Evolutionary conservation across 257 asterid species (phyloP), one percentile per base, ranked within the genome.

Genomic region (Przewalskia tangutica): DNA sequence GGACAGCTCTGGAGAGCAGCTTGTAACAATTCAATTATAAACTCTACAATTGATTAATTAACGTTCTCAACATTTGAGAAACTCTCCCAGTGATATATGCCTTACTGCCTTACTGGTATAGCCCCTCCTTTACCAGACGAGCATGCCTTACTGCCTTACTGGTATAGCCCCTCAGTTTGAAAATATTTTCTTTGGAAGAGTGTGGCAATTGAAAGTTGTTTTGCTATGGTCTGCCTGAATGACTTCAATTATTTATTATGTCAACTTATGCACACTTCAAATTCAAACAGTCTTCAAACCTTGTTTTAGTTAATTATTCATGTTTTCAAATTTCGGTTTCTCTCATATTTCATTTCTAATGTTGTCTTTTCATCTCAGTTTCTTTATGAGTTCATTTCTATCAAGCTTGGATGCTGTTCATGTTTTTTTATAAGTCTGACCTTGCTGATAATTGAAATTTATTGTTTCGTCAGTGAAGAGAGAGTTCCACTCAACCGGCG

Each of bases 401-500:
- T 75, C 62, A 50, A 75, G 12, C 13, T 75, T 48, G 79, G 60
- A 73, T 50, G 79, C 27, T 18, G 20, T 1, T 75, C 23, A 13
- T 75, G 8, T 6, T 46, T 56, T 38, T 78, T 56, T 78, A 1
- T 2, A n/a, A 38, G 14, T 78, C 82, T 42, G 42, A 16, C 58
- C 50, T 80, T 27, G 34, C 83, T 46, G 36, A 9, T 44, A 32
- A 34, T 81, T 48, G 51, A 81, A 10, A 81, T 34, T 20, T 34
- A 14, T 48, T 50, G 34, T 50, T 81, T 81, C 54, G 18, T 51
- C 91, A 93, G 97, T 79, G 84, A 86, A 79, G 82, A 88, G 93
- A 89, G 96, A 91, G 60, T 83, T 93, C 83, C 97, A 94, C 83
- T 90, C 98, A 83, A 93, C 93, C 16, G 82, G 89, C 10, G 84